Evolutionary conservation across 2,329 filamentous ascomycete genomes (phyloP).

Genomic region (Chaetothyriales sp.): DNA sequence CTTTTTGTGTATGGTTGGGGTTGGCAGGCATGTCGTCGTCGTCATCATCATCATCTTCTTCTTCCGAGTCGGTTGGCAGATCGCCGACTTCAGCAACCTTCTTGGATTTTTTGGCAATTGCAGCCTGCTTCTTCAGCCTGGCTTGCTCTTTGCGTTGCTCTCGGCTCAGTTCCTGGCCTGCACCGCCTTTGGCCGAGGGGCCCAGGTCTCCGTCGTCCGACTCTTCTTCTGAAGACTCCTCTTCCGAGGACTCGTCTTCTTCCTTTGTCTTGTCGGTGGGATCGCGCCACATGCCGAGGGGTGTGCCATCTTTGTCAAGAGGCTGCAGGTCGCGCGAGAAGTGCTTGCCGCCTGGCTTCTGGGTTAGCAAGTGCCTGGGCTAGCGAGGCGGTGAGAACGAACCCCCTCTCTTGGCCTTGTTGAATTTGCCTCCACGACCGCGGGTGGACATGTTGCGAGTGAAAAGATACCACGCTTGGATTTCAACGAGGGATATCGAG

Average conservation of each 20-base stretch:
- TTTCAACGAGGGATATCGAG: not conserved
- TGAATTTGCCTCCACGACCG: conserved; percentile 85
- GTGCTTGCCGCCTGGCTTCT: conserved; percentile 65
- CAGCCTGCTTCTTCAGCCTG: conserved; percentile 83
- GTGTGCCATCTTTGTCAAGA: conserved; percentile 76
- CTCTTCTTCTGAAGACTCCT: conserved; percentile 36
- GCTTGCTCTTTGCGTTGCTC: conserved; percentile 78
- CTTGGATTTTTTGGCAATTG: conserved; percentile 61
- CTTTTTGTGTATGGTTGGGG: conserved; percentile 65
- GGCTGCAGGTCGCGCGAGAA: conserved; percentile 87
- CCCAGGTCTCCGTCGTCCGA: conserved; percentile 32
- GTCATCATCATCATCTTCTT: conserved; percentile 24
- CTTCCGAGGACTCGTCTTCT: conserved; percentile 33
- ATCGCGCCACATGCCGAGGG: conserved; percentile 69
- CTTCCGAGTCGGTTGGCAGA: conserved; percentile 54
- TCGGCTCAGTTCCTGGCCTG: conserved; percentile 50
- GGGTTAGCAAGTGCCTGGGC: conserved; percentile 5
- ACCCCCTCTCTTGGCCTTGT: conserved; percentile 88
- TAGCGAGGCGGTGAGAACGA: conserved; percentile 22
- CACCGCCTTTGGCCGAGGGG: conserved; percentile 28
- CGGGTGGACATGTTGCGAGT: conserved; percentile 33
- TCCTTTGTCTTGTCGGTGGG: conserved; percentile 19
- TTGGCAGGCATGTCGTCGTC: conserved; percentile 53
- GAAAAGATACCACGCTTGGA: not conserved
- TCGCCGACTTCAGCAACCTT: conserved; percentile 69